These are phyloP conservation scores for Salix udensis DNA, from an alignment of 345 rosid species.

Conservation along the genomic window DNA sequence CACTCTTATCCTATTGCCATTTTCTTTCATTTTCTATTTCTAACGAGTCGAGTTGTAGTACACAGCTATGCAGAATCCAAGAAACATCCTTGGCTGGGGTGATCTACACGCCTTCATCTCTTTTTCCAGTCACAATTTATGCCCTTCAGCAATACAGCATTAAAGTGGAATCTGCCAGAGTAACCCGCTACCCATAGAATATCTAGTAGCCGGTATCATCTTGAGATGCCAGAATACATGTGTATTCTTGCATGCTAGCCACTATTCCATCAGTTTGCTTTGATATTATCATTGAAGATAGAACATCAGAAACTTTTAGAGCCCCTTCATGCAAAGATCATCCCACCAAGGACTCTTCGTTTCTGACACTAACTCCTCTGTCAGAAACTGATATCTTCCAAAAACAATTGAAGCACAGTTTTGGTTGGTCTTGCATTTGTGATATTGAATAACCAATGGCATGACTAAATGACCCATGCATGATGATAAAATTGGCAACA, in stretches of 20 bases:
- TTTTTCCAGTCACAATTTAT: not conserved
- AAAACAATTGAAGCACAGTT: not conserved
- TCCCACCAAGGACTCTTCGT: not conserved
- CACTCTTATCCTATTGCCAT: not conserved
- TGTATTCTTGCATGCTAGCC: not conserved
- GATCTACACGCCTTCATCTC: not conserved
- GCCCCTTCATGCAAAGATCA: not conserved
- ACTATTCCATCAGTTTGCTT: not conserved
- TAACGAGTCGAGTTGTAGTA: not conserved
- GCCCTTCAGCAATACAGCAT: not conserved
- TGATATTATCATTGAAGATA: not conserved
- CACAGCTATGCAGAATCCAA: not conserved
- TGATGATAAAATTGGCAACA: not conserved
- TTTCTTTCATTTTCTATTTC: not conserved
- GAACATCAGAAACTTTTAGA: not conserved
- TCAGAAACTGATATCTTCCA: not conserved
- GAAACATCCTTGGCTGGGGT: not conserved
- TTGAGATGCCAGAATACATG: not conserved
- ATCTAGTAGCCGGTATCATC: not conserved
- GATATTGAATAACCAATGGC: not conserved
- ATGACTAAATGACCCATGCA: not conserved
- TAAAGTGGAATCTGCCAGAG: not conserved
- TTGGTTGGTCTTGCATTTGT: not conserved
- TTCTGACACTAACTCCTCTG: not conserved
- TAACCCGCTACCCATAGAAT: not conserved